Evolutionary conservation across 306 rosid species (phyloP), one percentile per base, ranked within the genome.

Genomic region (Hippophae tibetana): DNA sequence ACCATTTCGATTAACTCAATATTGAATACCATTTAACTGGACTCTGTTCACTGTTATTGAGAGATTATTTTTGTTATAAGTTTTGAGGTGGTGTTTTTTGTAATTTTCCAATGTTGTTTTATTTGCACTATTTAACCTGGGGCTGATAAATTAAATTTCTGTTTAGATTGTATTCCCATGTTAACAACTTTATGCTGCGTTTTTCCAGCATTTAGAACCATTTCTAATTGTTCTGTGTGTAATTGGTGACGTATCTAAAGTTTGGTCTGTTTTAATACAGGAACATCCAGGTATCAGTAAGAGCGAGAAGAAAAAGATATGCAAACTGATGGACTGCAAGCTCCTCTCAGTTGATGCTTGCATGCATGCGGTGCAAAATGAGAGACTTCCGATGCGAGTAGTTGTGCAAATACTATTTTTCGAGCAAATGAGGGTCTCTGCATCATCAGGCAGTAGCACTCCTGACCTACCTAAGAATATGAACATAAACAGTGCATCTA

Each of bases 381-480:
- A 93, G 87, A 81, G 99, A 73, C 90, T 93, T 4, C 99, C 99
- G 0, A 58, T 89, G 73, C 95, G 99, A 0, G 95, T 93, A 8
- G 90, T 93, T 7, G 95, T 93, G 80, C 99, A 93, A 77, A 89
- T 93, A 64, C 85, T 93, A 62, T 88, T 84, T 58, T 93, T 93
- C n/a, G 99, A 88, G 86, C 99, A 93, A 68, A 86, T 88, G 13
- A 80, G 95, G 62, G 79, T 80, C 1, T 76, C 93, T 1, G 79
- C 82, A 43, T 79, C 90, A 55, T 93, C 99, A 0, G 99, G 99
- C 51, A 74, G 86, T 60, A 88, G 90, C 88, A 93, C 99, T 41
- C 97, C 99, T 1, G 99, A 88, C 86, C 74, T 88, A 23, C 81
- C 87, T 41, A 85, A 64, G 66, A 90, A 85, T 72, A 76, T 78